A percentile compares a stretch with the other conserved stretches of the same genome.
Evolutionary conservation across 2,329 filamentous ascomycete species (phyloP).

Genomic region (Monascus ruber): DNA sequence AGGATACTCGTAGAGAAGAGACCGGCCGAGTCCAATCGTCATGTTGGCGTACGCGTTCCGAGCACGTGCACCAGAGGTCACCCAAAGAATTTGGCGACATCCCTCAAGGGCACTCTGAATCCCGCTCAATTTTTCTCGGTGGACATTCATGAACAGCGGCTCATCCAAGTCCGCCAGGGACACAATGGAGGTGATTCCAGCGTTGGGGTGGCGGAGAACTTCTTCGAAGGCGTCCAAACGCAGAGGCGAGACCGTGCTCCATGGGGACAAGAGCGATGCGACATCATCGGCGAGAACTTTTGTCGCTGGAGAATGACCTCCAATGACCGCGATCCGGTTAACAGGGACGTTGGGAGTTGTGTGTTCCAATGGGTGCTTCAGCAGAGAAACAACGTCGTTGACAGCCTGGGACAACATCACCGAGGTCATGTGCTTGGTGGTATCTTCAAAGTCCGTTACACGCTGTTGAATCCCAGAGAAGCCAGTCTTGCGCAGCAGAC

Average conservation of each 20-base stretch:
- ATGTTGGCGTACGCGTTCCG: conserved; percentile 2
- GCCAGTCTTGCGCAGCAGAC: conserved; percentile 13
- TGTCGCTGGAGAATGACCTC: neutral
- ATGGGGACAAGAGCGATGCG: no score
- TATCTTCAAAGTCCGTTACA: neutral
- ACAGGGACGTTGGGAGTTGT: neutral
- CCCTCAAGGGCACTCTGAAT: conserved; percentile 2
- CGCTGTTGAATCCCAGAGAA: conserved; percentile 19
- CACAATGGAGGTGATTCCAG: neutral
- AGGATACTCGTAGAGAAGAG: conserved; percentile 1
- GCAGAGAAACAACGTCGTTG: neutral
- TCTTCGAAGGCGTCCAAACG: neutral
- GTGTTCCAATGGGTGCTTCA: neutral
- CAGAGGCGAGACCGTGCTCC: no score
- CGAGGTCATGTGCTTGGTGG: neutral
- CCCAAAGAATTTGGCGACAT: conserved; percentile 3
- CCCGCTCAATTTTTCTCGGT: neutral
- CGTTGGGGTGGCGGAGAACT: neutral
- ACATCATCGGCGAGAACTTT: neutral
- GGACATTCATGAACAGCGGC: conserved; percentile 3
- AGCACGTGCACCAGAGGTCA: conserved; percentile 1
- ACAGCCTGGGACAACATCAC: conserved; percentile 1
- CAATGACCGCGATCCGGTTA: neutral
- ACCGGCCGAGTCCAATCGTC: conserved; percentile 4
- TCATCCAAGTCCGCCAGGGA: conserved; percentile 1